Base-by-base conservation (phyloP, 352 stramenopile species). In the Globisporangium cederbergense region DNA sequence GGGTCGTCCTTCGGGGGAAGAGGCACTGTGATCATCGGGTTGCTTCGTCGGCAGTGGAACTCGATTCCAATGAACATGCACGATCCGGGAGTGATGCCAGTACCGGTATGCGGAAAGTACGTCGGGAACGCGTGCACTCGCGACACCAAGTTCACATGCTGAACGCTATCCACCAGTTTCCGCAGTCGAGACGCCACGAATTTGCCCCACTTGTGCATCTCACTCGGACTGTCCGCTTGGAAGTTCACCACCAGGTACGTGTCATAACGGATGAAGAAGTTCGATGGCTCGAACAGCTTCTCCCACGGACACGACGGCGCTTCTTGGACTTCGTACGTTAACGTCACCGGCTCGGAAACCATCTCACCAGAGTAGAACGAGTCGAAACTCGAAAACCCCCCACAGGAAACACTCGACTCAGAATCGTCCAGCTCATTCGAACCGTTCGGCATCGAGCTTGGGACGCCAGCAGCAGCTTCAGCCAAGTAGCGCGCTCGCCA, bases 21-120 rank as follows among this genome's bases (percentile, higher is more conserved):
- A 18, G 53, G 30, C 20, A 28, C 20, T 2, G 18, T 42, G 38
- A 76, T 60, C n/a, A 36, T 46, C 13, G 50, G 45, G 36, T 71
- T 72, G 45, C 42, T 67, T 11, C 79, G 76, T 16, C 74, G 75
- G 25, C 70, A 73, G 38, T 90, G 75, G 56, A 93, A 91, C 56
- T 94, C 86, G 28, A 93, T 76, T 9, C 86, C 86, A 64, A 95
- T 90, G 59, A 93, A 91, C 79, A 93, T 82, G 46, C 80, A 95
- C 32, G 84, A 89, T 9, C 81, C 82, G 4, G 78, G 79, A 7
- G 64, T 68, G 8, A 66, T n/a, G 9, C 73, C 71, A 6, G 68
- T 62, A 16, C 66, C 70, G 40, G 76, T 88, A 53, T 82, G 75
- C 0, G 78, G 66, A 55, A 91, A 91, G 66, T 87, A 90, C 14